Percentiles rank a stretch among this genome's conserved stretches.
These are phyloP conservation scores for Blastocystis sp. DNA, from an alignment of 352 stramenopile species.

Conservation along the genomic window DNA sequence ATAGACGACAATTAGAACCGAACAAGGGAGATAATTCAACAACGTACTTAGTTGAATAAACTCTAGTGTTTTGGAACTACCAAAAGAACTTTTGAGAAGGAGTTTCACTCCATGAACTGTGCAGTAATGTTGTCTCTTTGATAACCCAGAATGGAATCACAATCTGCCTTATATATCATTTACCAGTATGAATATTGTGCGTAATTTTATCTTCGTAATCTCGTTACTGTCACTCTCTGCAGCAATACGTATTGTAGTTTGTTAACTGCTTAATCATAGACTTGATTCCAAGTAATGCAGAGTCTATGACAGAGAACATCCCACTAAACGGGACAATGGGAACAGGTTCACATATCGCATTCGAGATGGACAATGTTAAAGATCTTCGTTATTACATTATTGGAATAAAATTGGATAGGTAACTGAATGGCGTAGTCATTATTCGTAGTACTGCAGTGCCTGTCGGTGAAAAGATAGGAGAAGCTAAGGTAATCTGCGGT, in stretches of 20 bases:
- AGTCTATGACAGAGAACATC: not conserved
- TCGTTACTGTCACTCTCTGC: not conserved
- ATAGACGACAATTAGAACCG: not conserved
- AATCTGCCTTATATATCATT: not conserved
- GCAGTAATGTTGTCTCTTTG: not conserved
- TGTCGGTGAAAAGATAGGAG: not conserved
- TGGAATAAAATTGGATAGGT: not conserved
- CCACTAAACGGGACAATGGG: slow-evolving; percentile 12
- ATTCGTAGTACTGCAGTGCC: not conserved
- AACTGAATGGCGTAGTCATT: not conserved
- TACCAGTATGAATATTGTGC: not conserved
- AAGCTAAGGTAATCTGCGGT: slow-evolving; percentile 1
- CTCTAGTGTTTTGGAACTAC: not conserved
- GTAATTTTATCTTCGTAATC: not conserved
- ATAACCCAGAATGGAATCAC: not conserved
- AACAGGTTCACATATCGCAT: not conserved
- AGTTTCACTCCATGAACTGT: not conserved
- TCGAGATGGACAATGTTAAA: not conserved
- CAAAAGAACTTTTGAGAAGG: not conserved
- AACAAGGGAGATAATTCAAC: not conserved
- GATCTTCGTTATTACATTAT: not conserved
- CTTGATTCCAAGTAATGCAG: not conserved
- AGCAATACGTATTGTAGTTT: not conserved
- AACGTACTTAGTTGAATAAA: slow-evolving; percentile 4
- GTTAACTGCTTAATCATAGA: not conserved